A percentile compares a stretch with the other conserved stretches of the same genome.
Conservation (phyloP, 768 basidiomycete species). For the Macrolepiota dolichaula region DNA sequence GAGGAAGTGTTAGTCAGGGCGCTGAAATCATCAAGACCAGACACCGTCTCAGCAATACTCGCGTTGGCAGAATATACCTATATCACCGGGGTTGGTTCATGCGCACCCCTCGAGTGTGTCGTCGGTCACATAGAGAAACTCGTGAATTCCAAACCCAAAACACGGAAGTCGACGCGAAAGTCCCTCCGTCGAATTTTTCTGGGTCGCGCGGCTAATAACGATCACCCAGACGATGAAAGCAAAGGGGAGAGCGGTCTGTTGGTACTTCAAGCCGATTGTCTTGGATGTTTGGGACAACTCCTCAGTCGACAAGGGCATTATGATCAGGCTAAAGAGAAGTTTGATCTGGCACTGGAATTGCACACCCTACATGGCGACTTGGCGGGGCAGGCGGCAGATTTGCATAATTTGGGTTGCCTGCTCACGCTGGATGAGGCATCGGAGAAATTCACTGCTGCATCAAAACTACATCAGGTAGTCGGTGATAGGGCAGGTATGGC, state of each 20-base stretch:
- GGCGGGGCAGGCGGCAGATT: slow-evolving; percentile 24
- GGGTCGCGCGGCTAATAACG: background rate
- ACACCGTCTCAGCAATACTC: slow-evolving; percentile 18
- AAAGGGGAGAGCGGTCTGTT: background rate
- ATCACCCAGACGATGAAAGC: background rate
- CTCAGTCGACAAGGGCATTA: slow-evolving; percentile 19
- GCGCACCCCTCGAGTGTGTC: slow-evolving; percentile 17
- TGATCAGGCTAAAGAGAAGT: slow-evolving; percentile 20
- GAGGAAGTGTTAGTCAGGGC: slow-evolving; percentile 20
- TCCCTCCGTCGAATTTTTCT: background rate
- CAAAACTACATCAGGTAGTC: slow-evolving; percentile 17
- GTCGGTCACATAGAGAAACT: slow-evolving; percentile 16
- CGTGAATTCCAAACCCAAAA: background rate
- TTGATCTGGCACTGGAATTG: slow-evolving; percentile 18
- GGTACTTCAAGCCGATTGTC: slow-evolving; percentile 22
- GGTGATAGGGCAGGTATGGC: slow-evolving; percentile 20
- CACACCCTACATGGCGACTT: slow-evolving; percentile 20
- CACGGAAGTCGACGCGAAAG: background rate
- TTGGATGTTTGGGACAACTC: slow-evolving; percentile 26
- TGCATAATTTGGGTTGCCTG: slow-evolving; percentile 22
- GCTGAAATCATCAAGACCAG: slow-evolving; percentile 12
- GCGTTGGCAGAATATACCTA: slow-evolving; percentile 24
- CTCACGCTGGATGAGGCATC: slow-evolving; percentile 15
- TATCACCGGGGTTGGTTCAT: slow-evolving; percentile 19
- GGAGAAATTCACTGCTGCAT: slow-evolving; percentile 15